Conservation (phyloP, 208 protist genomes). For the Leishmania braziliensis region DNA sequence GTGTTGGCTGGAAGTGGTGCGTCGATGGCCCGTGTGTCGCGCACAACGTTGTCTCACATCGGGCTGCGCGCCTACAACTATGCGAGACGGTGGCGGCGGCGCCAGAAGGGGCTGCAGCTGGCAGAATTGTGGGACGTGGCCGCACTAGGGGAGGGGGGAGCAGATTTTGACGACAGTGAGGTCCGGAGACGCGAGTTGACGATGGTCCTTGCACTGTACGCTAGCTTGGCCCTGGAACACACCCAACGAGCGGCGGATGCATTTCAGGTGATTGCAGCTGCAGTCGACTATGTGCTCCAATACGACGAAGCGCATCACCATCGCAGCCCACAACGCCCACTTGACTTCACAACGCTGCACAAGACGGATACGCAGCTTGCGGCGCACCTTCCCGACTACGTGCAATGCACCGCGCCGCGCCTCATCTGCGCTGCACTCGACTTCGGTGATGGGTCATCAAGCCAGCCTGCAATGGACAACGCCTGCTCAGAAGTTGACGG, state of each 20-base stretch:
- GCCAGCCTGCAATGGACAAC: background rate
- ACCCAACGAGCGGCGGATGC: slow-evolving; percentile 4
- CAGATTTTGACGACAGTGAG: background rate
- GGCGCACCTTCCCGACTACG: slow-evolving; percentile 14
- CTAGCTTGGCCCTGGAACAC: slow-evolving; percentile 5
- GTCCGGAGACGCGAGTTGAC: slow-evolving; percentile 22
- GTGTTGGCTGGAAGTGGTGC: slow-evolving; percentile 2
- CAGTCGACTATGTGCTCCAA: slow-evolving; percentile 16
- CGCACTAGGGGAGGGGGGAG: slow-evolving; percentile 5
- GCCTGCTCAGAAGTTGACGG: background rate
- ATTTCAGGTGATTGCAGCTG: background rate
- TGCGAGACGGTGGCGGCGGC: background rate
- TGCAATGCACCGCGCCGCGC: slow-evolving; percentile 26
- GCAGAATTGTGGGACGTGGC: slow-evolving; percentile 19
- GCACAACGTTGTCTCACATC: slow-evolving; percentile 4
- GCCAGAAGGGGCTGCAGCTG: slow-evolving; percentile 5
- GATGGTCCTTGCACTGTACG: slow-evolving; percentile 13
- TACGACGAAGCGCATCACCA: slow-evolving; percentile 25
- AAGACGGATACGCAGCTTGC: slow-evolving; percentile 19
- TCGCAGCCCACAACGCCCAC: background rate
- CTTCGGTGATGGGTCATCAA: background rate
- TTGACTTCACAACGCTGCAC: slow-evolving; percentile 4
- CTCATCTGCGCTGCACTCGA: slow-evolving; percentile 12
- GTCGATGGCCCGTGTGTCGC: background rate
- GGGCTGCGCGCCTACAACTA: slow-evolving; percentile 11